These are phyloP conservation scores for Mycena vulgaris DNA, from an alignment of 768 basidiomycete species.

Conservation along the genomic window DNA sequence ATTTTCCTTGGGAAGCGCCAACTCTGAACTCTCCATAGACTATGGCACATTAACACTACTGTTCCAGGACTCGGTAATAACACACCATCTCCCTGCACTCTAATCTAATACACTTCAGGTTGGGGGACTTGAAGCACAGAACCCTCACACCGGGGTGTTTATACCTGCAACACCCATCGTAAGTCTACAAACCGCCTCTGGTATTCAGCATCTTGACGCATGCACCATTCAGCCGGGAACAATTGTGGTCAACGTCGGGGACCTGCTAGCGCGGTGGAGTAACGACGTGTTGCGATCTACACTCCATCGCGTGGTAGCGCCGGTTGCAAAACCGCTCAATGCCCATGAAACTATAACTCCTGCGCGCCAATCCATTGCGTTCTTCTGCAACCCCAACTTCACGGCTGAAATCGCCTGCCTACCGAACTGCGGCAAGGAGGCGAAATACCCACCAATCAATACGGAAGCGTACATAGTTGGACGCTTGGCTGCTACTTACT, in stretches of 20 bases:
- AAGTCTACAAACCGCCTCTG: slow-evolving; percentile 42
- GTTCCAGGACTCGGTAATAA: slow-evolving; percentile 80
- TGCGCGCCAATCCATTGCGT: slow-evolving; percentile 84
- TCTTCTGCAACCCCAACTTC: slow-evolving; percentile 90
- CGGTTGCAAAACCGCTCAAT: slow-evolving; percentile 65
- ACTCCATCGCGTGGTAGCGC: slow-evolving; percentile 87
- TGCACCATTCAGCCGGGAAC: slow-evolving; percentile 72
- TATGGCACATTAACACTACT: slow-evolving; percentile 88
- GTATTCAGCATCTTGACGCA: slow-evolving; percentile 13
- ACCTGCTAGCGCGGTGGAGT: slow-evolving; percentile 87
- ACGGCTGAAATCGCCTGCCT: slow-evolving; percentile 78
- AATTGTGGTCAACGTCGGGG: slow-evolving; percentile 87
- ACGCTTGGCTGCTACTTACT: slow-evolving; percentile 73
- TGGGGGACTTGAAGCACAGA: slow-evolving; percentile 87
- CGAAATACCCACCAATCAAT: slow-evolving; percentile 80
- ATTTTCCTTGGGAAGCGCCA: not conserved
- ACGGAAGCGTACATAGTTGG: slow-evolving; percentile 86
- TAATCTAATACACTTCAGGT: slow-evolving; percentile 57
- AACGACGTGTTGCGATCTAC: slow-evolving; percentile 87
- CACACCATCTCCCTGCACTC: not conserved
- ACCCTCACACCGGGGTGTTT: slow-evolving; percentile 81
- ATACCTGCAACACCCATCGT: slow-evolving; percentile 85
- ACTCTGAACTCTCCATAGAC: slow-evolving; percentile 56
- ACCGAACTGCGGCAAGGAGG: slow-evolving; percentile 71
- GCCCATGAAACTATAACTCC: slow-evolving; percentile 72